phyloP scores from a whole-genome alignment of 129 eudicot species.

The Solidago caesia region DNA sequence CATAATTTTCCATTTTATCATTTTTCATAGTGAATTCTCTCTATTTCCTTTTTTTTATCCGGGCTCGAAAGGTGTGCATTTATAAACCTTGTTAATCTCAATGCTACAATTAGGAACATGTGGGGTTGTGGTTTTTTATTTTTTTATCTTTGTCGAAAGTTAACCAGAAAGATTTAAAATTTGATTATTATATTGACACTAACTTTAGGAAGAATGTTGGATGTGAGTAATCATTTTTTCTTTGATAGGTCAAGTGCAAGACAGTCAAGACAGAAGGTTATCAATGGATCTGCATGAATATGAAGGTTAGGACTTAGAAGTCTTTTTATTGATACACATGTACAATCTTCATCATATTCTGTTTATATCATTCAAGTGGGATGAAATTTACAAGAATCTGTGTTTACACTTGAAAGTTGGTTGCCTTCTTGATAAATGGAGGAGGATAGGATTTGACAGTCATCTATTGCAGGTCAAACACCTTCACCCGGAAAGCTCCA shows the following conservation, averaged over 20 bases:
- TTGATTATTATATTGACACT: neutral
- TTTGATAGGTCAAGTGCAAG: conserved; percentile 40
- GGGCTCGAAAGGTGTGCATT: no score
- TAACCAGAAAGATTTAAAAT: neutral
- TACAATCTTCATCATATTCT: neutral
- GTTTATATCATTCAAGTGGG: conserved; percentile 3
- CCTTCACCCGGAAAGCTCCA: conserved; percentile 57
- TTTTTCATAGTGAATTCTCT: no score
- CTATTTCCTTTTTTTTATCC: no score
- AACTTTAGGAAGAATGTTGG: neutral
- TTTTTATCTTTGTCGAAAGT: neutral
- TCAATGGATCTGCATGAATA: conserved; percentile 46
- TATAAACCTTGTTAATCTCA: neutral
- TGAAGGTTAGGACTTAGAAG: conserved; percentile 51
- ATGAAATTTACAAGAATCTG: conserved; percentile 10
- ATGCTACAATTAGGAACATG: conserved; percentile 8
- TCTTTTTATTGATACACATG: neutral
- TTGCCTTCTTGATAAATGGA: conserved; percentile 5
- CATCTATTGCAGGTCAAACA: conserved; percentile 51
- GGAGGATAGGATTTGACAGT: conserved; percentile 11
- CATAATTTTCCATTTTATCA: no score
- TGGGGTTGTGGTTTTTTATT: neutral
- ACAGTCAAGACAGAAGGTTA: conserved; percentile 41
- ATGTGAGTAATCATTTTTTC: conserved; percentile 13
- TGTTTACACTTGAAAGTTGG: conserved; percentile 8